Conservation (phyloP, 352 stramenopile species). For the Phytophthora sp. region DNA sequence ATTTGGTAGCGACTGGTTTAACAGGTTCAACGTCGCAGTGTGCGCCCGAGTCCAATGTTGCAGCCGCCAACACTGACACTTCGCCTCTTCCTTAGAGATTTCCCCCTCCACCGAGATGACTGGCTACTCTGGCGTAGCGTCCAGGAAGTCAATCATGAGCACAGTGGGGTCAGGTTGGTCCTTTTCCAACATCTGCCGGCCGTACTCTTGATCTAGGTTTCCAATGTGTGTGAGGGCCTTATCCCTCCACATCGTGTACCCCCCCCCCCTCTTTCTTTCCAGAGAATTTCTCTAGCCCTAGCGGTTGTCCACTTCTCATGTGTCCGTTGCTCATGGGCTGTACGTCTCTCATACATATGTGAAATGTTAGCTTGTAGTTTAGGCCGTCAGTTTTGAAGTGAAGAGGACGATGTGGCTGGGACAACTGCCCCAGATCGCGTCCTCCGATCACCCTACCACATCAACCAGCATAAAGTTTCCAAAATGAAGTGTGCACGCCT, state of each 20-base stretch:
- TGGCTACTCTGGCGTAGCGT: constrained; percentile 1
- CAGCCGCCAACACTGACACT: background rate
- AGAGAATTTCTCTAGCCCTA: constrained; percentile 8
- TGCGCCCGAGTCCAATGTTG: constrained; percentile 12
- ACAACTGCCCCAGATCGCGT: no score
- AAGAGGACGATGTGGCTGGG: no score
- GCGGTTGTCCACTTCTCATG: background rate
- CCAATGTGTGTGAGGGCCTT: constrained; percentile 21
- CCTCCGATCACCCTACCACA: no score
- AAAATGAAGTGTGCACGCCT: no score
- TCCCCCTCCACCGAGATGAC: background rate
- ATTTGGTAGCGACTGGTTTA: background rate
- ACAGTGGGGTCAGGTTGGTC: constrained; percentile 12
- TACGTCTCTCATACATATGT: background rate
- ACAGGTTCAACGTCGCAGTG: background rate
- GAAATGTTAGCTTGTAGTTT: background rate
- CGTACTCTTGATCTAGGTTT: constrained; percentile 16
- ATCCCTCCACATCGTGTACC: constrained; percentile 27
- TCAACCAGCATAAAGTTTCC: no score
- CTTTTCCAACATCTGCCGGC: constrained; percentile 18
- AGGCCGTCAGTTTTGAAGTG: background rate
- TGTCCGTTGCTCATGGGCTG: background rate
- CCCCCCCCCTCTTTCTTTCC: no score
- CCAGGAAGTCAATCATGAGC: constrained; percentile 22
- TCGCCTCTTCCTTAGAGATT: constrained; percentile 2